Evolutionary conservation across 192 early-diverging fungal genomes (phyloP).

Genomic region (Cetraspora pellucida): DNA sequence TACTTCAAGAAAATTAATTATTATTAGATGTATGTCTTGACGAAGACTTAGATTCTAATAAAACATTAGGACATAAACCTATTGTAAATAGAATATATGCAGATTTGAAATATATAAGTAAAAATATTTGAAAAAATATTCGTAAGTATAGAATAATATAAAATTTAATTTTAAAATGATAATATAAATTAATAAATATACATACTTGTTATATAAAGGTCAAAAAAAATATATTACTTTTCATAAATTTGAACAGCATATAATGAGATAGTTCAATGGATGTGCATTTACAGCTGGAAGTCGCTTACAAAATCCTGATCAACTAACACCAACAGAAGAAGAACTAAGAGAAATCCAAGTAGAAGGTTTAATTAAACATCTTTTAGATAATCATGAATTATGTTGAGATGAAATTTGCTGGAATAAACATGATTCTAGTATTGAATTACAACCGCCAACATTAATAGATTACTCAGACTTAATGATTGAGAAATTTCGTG

Average conservation of each 20-base stretch:
- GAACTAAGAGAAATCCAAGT: neutral
- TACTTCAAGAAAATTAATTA: neutral
- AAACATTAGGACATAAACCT: neutral
- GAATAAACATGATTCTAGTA: neutral
- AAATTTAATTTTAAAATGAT: no score
- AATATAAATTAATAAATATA: no score
- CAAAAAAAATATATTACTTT: neutral
- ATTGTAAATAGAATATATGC: conserved; percentile 3
- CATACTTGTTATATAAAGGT: neutral
- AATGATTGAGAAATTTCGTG: neutral
- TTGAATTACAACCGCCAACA: neutral
- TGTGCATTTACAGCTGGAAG: conserved; percentile 5
- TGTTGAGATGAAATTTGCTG: conserved; percentile 7
- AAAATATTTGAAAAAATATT: neutral
- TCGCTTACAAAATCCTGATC: neutral
- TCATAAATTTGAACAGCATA: neutral
- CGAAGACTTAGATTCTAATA: neutral
- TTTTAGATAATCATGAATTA: neutral
- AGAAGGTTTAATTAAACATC: conserved; percentile 1
- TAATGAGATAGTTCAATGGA: conserved; percentile 6
- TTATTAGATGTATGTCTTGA: neutral
- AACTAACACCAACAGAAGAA: neutral
- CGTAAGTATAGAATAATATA: neutral
- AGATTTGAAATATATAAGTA: conserved; percentile 7
- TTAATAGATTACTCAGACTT: neutral